These are phyloP conservation scores for Cladochytrium replicatum DNA, from an alignment of 192 early-diverging fungal species.

Conservation along the genomic window DNA sequence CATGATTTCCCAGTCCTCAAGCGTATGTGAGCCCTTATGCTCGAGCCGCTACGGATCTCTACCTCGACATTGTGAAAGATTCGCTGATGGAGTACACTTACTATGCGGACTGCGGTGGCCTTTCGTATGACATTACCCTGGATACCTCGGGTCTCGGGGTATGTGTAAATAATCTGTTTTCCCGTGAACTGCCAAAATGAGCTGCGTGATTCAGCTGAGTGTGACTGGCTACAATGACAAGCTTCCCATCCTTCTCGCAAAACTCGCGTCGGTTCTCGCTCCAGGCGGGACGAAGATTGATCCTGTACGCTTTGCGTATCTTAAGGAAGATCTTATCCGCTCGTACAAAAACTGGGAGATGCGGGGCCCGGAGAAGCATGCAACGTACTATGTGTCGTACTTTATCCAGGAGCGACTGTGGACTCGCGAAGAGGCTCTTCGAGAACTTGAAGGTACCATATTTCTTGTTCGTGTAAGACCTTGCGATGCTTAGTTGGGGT, in stretches of 20 bases:
- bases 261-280: too few relatives aligned
- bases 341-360: constrained; percentile 69
- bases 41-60: constrained; percentile 61
- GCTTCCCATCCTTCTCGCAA: constrained; percentile 55
- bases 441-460: constrained; percentile 41
- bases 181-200: neutral
- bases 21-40: constrained; percentile 64
- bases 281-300: constrained; percentile 53
- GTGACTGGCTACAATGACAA: constrained; percentile 87
- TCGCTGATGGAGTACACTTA: constrained; percentile 78
- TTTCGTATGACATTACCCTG: constrained; percentile 65
- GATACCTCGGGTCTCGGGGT: constrained; percentile 46
- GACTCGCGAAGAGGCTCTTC: constrained; percentile 68
- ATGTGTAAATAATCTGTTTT: neutral
- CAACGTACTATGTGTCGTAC: constrained; percentile 61
- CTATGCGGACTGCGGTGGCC: constrained; percentile 80
- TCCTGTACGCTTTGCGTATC: constrained; percentile 62
- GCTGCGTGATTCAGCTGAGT: constrained; percentile 48
- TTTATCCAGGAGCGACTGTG: constrained; percentile 71
- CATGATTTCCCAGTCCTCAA: constrained; percentile 49
- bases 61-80: constrained; percentile 72
- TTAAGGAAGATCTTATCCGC: constrained; percentile 68
- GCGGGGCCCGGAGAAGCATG: constrained; percentile 71
- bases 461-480: neutral
- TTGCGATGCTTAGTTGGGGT: neutral